A percentile compares a stretch with the other conserved stretches of the same genome.
phyloP scores from a whole-genome alignment of 805 yeast genomes.

The Sungouiella thailandica region DNA sequence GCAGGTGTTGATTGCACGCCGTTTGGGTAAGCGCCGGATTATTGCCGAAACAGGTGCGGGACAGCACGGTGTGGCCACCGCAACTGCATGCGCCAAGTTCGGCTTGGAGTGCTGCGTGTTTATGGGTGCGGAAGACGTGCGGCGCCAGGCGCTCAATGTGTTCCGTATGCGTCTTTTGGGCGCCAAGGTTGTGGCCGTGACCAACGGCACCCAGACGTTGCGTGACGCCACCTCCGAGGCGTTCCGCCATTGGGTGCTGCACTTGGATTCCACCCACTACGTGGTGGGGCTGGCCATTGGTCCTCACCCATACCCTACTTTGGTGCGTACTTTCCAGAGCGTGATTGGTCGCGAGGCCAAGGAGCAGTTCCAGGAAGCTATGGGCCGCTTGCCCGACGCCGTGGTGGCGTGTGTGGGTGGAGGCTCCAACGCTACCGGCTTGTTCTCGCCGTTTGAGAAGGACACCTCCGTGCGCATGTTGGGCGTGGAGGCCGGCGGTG shows the following conservation, averaged over 20 bases:
- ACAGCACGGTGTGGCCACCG: constrained; percentile 91
- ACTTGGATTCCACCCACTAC: constrained; percentile 82
- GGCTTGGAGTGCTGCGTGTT: constrained; percentile 91
- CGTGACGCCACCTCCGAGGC: constrained; percentile 99
- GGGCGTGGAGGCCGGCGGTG: constrained; percentile 99
- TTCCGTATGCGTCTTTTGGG: constrained; percentile 96
- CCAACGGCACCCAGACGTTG: constrained; percentile 90
- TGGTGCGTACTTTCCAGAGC: constrained; percentile 97
- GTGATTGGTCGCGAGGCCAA: constrained; percentile 95
- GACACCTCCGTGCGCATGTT: constrained; percentile 72
- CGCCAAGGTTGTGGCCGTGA: constrained; percentile 90
- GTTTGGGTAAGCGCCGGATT: constrained; percentile 70
- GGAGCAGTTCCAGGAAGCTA: constrained; percentile 78
- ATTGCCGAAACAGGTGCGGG: constrained; percentile 94
- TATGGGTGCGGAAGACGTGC: constrained; percentile 99
- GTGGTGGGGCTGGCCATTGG: constrained; percentile 98
- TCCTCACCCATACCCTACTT: constrained; percentile 97
- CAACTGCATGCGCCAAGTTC: constrained; percentile 88
- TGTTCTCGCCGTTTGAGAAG: constrained; percentile 89
- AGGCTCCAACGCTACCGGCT: constrained; percentile 94
- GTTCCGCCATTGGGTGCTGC: constrained; percentile 90
- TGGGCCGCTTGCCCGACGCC: constrained; percentile 85
- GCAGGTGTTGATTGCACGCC: constrained; percentile 72
- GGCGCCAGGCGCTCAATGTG: constrained; percentile 97
- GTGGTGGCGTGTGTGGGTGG: constrained; percentile 99